Evolutionary conservation across 2,329 filamentous ascomycete genomes (phyloP), one percentile per base, ranked within the genome.

Genomic region (Aspergillus proliferans): DNA sequence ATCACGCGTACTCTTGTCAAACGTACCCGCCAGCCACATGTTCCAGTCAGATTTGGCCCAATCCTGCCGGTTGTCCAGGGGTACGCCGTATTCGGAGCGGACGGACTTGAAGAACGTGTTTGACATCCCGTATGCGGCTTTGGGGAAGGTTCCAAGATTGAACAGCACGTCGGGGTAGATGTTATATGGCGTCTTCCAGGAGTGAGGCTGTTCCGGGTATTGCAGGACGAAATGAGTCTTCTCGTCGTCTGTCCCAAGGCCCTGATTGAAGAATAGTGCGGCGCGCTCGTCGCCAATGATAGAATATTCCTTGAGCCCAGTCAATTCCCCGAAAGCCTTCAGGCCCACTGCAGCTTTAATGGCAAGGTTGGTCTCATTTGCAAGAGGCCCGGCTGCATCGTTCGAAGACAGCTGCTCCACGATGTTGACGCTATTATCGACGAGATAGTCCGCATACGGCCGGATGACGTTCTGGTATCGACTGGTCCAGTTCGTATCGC

Each of bases 281-380:
- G 71, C 69, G 41, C 69, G 69, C 4, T 63, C 51, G 9, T 65
- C 55, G 2, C 67, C 72, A 36, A 64, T 58, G 4, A 55, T 53
- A 2, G 68, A 67, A 52, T 75, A 75, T 42, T 66, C 64, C 0
- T 46, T 47, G 14, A 67, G 49, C 2, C 65, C 65, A 15, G 66
- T 69, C 33, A 76, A 53, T 38, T 63, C 55, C 9, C 72, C 70
- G 48, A 70, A 75, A 14, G 74, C 73, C 30, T 68, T 70, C n/a
- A 77, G 63, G 0, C 68, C 74, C 6, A 77, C 67, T 5, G 72
- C 71, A 3, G 72, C 67, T 55, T 76, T 76, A 54, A 76, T 69
- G 4, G 72, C 73, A 3, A 76, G 65, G 47, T 71, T 71, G 6
- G 74, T 76, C 53, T 75, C 69, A 45, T 76, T 75, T 8, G 68